A percentile compares a stretch with the other conserved stretches of the same genome.
These are phyloP conservation scores for Persicaria maculosa DNA, from an alignment of 148 eudicot species.

Conservation along the genomic window DNA sequence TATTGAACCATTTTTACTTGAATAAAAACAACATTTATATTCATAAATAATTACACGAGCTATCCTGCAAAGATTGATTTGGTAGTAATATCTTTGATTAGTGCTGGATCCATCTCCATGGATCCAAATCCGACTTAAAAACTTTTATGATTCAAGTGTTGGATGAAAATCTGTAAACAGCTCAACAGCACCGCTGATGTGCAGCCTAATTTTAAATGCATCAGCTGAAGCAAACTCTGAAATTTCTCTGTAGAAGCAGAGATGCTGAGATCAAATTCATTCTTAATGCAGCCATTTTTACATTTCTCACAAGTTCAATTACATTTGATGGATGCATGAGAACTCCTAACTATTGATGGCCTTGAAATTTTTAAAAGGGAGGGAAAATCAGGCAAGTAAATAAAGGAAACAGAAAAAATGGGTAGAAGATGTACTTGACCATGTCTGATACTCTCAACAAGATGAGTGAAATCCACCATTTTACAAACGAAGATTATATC, in stretches of 20 bases:
- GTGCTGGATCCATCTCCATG: background rate
- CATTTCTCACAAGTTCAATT: constrained; percentile 1
- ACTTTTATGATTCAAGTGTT: background rate
- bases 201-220: background rate
- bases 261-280: background rate
- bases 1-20: no score
- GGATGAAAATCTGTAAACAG: no score
- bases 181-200: background rate
- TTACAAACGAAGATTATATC: background rate
- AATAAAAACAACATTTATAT: no score
- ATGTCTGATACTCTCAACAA: background rate
- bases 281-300: background rate
- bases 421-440: background rate
- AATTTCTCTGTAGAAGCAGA: background rate
- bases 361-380: background rate
- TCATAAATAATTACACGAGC: no score
- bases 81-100: background rate
- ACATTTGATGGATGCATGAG: background rate
- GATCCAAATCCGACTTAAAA: background rate
- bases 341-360: background rate
- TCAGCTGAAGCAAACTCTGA: background rate
- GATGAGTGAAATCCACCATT: background rate
- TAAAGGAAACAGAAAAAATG: background rate
- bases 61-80: no score
- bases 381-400: background rate